Conservation (phyloP, 371 early-diverging fungal genomes). For the Mortierella sp. region DNA sequence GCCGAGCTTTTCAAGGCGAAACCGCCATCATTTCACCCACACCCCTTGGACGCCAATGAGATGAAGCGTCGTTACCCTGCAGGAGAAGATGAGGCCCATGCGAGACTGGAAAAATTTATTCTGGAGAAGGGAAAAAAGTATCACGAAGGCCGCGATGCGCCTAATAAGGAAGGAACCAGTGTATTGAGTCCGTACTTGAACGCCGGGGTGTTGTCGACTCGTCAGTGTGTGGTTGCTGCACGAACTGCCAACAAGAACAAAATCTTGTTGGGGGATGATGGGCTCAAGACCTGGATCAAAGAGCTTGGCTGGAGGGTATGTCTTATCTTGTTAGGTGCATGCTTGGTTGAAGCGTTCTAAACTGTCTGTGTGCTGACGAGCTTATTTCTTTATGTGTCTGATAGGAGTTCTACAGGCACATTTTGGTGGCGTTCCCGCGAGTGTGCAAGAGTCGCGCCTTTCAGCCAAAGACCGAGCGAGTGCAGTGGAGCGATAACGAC, state of each 20-base stretch:
- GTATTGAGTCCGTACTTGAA: constrained; percentile 56
- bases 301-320: constrained; percentile 69
- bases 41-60: constrained; percentile 20
- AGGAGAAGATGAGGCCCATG: constrained; percentile 55
- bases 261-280: constrained; percentile 62
- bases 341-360: background rate
- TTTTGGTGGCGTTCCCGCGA: constrained; percentile 69
- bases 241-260: constrained; percentile 58
- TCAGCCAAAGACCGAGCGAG: constrained; percentile 62
- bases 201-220: constrained; percentile 64
- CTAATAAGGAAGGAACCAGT: constrained; percentile 44
- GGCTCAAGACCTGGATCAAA: constrained; percentile 61
- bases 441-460: constrained; percentile 72
- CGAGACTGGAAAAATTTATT: constrained; percentile 43
- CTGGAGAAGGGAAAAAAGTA: constrained; percentile 36
- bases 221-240: constrained; percentile 63
- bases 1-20: constrained; percentile 40
- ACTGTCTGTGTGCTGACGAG: background rate
- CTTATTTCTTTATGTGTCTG: background rate
- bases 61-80: constrained; percentile 54
- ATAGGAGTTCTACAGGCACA: constrained; percentile 72
- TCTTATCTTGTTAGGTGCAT: background rate
- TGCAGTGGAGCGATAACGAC: constrained; percentile 57
- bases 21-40: constrained; percentile 60
- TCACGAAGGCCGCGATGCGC: constrained; percentile 40